Evolutionary conservation across 176 grass and related monocot species (phyloP).

Genomic region (Phoenix roebelenii): DNA sequence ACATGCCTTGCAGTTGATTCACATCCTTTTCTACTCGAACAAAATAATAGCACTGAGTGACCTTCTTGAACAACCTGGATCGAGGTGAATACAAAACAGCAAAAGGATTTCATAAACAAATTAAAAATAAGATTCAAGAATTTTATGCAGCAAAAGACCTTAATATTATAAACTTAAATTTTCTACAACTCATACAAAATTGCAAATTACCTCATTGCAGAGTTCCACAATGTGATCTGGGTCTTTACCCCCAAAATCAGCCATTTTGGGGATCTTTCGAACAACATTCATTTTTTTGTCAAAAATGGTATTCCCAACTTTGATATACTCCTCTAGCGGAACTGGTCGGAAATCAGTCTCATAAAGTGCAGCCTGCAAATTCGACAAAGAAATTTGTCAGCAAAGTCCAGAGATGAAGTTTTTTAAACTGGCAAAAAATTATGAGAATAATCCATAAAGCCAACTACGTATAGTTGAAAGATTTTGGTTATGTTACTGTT

Average conservation of each 20-base stretch:
- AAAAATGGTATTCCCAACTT: slow-evolving; percentile 92
- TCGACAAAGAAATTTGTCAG: slow-evolving; percentile 8
- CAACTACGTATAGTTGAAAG: too few species aligned
- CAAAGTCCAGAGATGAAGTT: not conserved
- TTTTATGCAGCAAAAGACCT: too few species aligned
- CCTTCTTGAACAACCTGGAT: slow-evolving; percentile 75
- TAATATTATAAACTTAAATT: too few species aligned
- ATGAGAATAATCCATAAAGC: too few species aligned
- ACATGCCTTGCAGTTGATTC: slow-evolving; percentile 92
- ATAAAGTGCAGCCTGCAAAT: slow-evolving; percentile 69
- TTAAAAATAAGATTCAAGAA: not conserved
- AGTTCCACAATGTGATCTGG: slow-evolving; percentile 90
- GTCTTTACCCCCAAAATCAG: slow-evolving; percentile 85
- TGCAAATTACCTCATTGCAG: slow-evolving; percentile 67
- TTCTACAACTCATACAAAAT: too few species aligned
- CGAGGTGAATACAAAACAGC: not conserved
- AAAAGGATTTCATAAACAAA: not conserved
- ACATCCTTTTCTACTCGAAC: slow-evolving; percentile 94
- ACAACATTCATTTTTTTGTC: slow-evolving; percentile 83
- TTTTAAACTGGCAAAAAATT: too few species aligned
- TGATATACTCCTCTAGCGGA: slow-evolving; percentile 88
- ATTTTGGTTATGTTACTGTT: too few species aligned
- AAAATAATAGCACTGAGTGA: slow-evolving; percentile 95
- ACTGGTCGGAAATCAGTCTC: slow-evolving; percentile 90
- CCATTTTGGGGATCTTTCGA: slow-evolving; percentile 51